Conservation (phyloP, 75 land plant species). For the Chamaecyparis obtusa region DNA sequence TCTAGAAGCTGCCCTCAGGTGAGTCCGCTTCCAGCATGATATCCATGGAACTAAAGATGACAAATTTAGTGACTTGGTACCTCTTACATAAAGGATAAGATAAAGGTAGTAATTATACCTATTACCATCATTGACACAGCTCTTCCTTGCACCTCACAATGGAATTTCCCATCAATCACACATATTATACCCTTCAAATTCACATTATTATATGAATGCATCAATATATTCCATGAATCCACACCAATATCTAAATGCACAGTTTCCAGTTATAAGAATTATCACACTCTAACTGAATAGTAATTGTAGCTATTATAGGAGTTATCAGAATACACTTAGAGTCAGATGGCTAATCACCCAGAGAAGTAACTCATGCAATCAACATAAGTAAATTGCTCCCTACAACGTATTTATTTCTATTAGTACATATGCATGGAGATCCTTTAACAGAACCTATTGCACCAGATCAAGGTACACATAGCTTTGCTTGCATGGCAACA, state of each 20-base stretch:
- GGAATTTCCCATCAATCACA: neutral
- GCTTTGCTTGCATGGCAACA: too few species aligned
- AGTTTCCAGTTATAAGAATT: neutral
- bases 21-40: neutral
- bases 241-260: neutral
- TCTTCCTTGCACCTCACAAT: neutral
- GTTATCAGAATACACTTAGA: neutral
- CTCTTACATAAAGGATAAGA: neutral
- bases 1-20: neutral
- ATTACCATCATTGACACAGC: neutral
- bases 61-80: neutral
- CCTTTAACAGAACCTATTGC: neutral
- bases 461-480: neutral
- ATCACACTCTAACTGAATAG: neutral
- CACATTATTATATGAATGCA: neutral
- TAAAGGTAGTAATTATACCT: neutral
- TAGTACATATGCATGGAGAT: neutral
- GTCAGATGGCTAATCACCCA: neutral
- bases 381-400: neutral
- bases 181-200: neutral
- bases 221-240: neutral
- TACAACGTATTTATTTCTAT: neutral
- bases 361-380: neutral
- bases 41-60: neutral
- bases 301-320: neutral